Evolutionary conservation across 2,329 filamentous ascomycete genomes (phyloP).

Genomic region (Zasmidium cellare): DNA sequence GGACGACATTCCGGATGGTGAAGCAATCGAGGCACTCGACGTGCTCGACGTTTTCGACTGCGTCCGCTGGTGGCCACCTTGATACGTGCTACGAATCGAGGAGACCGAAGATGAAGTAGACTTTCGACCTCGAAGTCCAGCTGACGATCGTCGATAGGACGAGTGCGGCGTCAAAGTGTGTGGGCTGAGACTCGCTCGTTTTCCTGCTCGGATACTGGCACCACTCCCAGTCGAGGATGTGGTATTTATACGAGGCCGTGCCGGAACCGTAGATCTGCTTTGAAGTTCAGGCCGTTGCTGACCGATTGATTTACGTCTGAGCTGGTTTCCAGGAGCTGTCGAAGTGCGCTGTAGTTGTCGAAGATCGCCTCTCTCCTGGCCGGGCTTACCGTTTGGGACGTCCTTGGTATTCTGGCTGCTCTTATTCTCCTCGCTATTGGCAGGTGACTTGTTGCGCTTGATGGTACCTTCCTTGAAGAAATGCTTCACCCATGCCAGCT

Average conservation of each 20-base stretch:
- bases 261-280: conserved; percentile 40
- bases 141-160: conserved; percentile 78
- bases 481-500: conserved; percentile 67
- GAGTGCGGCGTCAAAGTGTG: conserved; percentile 85
- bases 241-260: conserved; percentile 47
- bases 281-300: conserved; percentile 38
- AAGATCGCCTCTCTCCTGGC: conserved; percentile 20
- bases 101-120: conserved; percentile 95
- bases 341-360: conserved; percentile 38
- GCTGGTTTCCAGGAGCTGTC: conserved; percentile 34
- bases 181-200: conserved; percentile 62
- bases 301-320: conserved; percentile 34
- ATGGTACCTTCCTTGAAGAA: conserved; percentile 68
- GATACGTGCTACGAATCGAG: conserved; percentile 86
- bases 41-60: conserved; percentile 95
- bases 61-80: conserved; percentile 72
- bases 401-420: conserved; percentile 19
- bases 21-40: conserved; percentile 69
- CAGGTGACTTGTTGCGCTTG: conserved; percentile 62
- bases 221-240: conserved; percentile 36
- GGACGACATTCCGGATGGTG: conserved; percentile 42
- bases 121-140: conserved; percentile 83
- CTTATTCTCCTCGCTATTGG: conserved; percentile 22
- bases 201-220: conserved; percentile 33
- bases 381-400: conserved; percentile 16